A percentile compares a stretch with the other conserved stretches of the same genome.
phyloP scores from a whole-genome alignment of 75 land plant species.

The Sequoiadendron giganteum region DNA sequence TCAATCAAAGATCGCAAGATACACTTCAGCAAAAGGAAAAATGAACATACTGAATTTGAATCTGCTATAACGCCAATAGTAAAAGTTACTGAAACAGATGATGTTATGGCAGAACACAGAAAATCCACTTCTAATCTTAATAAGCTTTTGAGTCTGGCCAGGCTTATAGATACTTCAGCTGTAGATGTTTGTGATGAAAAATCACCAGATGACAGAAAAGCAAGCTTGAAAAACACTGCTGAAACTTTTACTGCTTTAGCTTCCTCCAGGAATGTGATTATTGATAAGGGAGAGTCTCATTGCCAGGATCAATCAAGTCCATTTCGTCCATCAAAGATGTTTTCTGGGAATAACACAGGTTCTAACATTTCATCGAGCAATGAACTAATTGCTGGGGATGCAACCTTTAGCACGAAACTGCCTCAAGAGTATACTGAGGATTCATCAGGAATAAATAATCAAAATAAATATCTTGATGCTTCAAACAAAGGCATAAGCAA shows the following conservation, averaged over 20 bases:
- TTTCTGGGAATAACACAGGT: neutral
- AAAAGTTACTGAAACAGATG: neutral
- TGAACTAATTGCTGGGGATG: neutral
- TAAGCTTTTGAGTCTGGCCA: neutral
- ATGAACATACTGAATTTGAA: neutral
- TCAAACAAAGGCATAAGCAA: neutral
- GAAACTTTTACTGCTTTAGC: neutral
- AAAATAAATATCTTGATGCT: neutral
- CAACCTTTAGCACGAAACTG: neutral
- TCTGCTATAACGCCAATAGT: neutral
- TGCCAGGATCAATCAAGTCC: neutral
- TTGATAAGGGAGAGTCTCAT: neutral
- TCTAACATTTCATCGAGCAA: neutral
- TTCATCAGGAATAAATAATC: neutral
- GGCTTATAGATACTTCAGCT: neutral
- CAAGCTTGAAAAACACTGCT: neutral
- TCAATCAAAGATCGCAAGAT: neutral
- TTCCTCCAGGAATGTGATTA: neutral
- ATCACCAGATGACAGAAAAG: neutral
- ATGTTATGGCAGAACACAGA: neutral
- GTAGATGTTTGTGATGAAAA: neutral
- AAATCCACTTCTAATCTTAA: neutral
- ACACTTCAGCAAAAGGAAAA: neutral
- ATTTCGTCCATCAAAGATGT: neutral
- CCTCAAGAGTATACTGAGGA: neutral